Base-by-base conservation (phyloP, 2,329 filamentous ascomycete genomes). In the Alternaria brassicicola region DNA sequence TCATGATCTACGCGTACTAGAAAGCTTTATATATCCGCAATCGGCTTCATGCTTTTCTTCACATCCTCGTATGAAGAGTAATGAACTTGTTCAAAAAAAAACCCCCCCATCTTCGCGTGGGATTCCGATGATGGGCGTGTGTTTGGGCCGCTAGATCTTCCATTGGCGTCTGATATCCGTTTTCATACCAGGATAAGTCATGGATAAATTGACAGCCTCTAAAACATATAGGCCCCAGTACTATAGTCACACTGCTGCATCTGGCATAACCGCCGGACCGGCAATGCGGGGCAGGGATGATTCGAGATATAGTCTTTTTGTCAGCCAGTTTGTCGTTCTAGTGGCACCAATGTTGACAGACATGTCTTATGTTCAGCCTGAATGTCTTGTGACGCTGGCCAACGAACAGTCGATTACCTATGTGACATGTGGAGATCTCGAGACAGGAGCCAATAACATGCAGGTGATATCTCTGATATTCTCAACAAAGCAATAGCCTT, bases 1-100 rank as follows among this genome's bases (percentile, higher is more conserved):
- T 65, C 67, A 42, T 66, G 55, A 62, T 66, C 52, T 63, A 59
- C 66, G 63, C 56, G 43, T 63, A 62, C 66, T 71, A 58, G 69
- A 57, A 50, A 66, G 23, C 30, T 61, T 56, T 64, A 61, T 68
- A 69, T 69, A 65, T 64, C 70, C 60, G 52, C 45, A 69, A 62
- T 55, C 59, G 60, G 63, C 49, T 38, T 56, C 51, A 55, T 69
- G 62, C 62, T 49, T 69, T 57, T 39, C 31, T 31, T 36, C 30
- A 28, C 35, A 36, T 33, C 10, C 21, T 30, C 15, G 31, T 41
- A 53, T 28, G 42, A 23, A 53, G 33, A 35, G 30, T 55, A 52
- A 49, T 33, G 23, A 33, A 30, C 19, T 45, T 21, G 31, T 46
- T 49, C 41, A 15, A 33, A 35, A 39, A 6, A 45, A n/a, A n/a